Percentiles rank a stretch among this genome's conserved stretches.
phyloP scores from a whole-genome alignment of 306 rosid genomes.

The Dicorynia guianensis region DNA sequence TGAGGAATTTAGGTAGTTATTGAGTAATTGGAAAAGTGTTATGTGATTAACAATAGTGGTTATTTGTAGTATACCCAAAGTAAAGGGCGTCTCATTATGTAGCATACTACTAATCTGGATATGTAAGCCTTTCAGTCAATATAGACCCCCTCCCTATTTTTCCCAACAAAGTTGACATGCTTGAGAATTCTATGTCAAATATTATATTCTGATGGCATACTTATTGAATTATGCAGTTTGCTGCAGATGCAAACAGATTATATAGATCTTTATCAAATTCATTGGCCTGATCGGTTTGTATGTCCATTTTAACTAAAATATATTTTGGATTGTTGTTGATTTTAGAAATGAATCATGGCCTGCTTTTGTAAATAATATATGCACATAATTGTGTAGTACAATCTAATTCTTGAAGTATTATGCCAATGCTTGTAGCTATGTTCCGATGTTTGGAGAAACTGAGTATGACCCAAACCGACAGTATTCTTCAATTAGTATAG shows the following conservation, averaged over 20 bases:
- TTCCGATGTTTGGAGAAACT: constrained; percentile 93
- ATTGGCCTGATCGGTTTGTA: constrained; percentile 99
- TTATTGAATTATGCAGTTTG: constrained; percentile 65
- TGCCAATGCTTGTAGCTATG: constrained; percentile 60
- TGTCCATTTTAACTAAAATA: constrained; percentile 39
- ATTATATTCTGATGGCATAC: constrained; percentile 35
- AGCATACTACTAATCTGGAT: no score
- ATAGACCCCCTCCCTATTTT: no score
- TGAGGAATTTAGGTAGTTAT: no score
- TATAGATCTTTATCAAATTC: constrained; percentile 93
- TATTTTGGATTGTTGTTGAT: constrained; percentile 17
- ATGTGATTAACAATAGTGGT: no score
- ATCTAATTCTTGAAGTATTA: constrained; percentile 23
- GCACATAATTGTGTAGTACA: background rate
- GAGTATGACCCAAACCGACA: constrained; percentile 78
- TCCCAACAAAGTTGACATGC: background rate
- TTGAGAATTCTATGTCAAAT: background rate
- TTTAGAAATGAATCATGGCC: background rate
- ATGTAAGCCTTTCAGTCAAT: no score
- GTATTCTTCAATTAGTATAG: constrained; percentile 65
- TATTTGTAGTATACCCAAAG: no score
- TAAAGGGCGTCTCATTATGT: no score
- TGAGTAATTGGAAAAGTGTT: no score
- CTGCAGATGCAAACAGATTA: constrained; percentile 73
- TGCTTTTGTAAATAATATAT: background rate